Evolutionary conservation across 2,329 filamentous ascomycete species (phyloP), one percentile per base, ranked within the genome.

Genomic region (Fusarium clavum): DNA sequence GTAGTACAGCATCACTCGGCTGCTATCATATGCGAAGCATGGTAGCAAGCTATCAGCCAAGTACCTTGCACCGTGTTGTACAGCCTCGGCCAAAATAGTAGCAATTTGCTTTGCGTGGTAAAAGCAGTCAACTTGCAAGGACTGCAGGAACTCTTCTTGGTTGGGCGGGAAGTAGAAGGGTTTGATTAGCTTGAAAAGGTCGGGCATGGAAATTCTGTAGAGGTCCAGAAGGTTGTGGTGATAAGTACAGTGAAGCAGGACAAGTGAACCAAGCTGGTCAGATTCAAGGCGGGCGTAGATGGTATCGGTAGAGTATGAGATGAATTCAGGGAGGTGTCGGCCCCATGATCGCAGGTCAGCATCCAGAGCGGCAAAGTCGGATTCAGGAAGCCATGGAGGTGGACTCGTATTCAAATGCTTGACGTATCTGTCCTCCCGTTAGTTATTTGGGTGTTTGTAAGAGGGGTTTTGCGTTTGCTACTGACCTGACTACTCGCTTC

Each of bases 21-120:
- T 83, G 66, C 82, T 84, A 57, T 84, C 83, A 67, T 83, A 84
- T 3, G 81, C 79, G 61, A 84, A 84, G 18, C 82, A 83, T 2
- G 83, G 83, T 30, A 84, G 76, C 72, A 83, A 74, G 46, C 81
- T 82, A 47, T 85, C 83, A 0, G 82, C 81, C 25, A 85, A 67
- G 38, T 82, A 79, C 6, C 79, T 73, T 8, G 77, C 72, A 16
- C 82, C 83, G 64, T 83, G 81, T 40, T 79, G 78, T 4, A 79
- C 79, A 10, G 81, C 79, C 55, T 82, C 79, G 9, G 79, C 78
- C 20, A 82, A 61, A 22, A 83, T 81, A 10, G 73, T 73, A 5
- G 81, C 77, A 38, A 82, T 81, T 58, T 79, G 76, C 20, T 77
- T 77, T 8, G 81, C 81, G 34, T 82, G 79, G 20, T 79, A 76